Evolutionary conservation across 768 basidiomycete species (phyloP), one percentile per base, ranked within the genome.

Genomic region (Suillus paluster): DNA sequence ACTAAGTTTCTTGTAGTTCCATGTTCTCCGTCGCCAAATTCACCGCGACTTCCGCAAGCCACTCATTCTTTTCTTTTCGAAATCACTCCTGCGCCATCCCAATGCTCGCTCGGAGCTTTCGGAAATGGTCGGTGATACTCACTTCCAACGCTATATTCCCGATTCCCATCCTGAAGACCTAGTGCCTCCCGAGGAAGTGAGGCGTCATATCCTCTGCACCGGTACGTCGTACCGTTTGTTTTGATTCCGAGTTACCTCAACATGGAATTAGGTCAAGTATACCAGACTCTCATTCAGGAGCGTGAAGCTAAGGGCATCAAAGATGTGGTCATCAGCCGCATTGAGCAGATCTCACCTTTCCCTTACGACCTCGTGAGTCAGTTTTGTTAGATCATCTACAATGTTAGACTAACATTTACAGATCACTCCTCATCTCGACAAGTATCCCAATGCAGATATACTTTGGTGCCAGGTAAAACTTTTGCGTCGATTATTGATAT

Each of bases 41-140:
- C 92, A 95, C 77, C 94, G 97, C 68, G 97, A 98, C 74, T 99
- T 95, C 91, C 89, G 97, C 70, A 99, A 98, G 81, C 97, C 97
- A 49, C 90, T 93, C 70, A 58, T 85, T 72, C 8, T 12, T 39
- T 97, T 99, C 89, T 99, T 97, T 87, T 97, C 96, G 27, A 99
- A 99, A 82, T 90, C 86, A 65, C 84, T 99, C 46, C 83, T 99
- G 60, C 96, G 97, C 60, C 96, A 97, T 77, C 95, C 96, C n/a
- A 83, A 82, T 57, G 97, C 94, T 21, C 89, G 92, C 63, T 98
- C 96, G 2, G 80, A 86, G 11, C 81, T 99, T 6, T 84, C 86
- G 4, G 97, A 98, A 73, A 95, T 99, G 90, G 80, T 84, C 36
- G 91, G 88, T 65, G 92, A 97, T 23, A 93, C 92, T 23, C 78